phyloP scores from a whole-genome alignment of 768 basidiomycete species.

The Lepiota venenata region DNA sequence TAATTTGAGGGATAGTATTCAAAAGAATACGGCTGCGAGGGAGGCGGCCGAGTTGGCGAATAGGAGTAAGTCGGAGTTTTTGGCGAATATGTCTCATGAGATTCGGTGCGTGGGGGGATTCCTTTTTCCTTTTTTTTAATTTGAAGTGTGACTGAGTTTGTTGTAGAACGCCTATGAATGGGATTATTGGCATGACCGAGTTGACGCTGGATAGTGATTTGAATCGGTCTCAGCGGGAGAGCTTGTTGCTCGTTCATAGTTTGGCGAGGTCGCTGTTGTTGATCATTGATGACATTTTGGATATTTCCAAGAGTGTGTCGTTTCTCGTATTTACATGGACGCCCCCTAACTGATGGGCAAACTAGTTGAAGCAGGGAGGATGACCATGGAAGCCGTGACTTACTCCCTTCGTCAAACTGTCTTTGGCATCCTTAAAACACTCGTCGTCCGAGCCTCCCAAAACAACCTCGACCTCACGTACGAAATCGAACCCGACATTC shows the following conservation, averaged over 20 bases:
- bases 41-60: conserved; percentile 99
- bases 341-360: too few species aligned
- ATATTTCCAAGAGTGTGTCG: conserved; percentile 96
- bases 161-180: conserved; percentile 97
- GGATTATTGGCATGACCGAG: conserved; percentile 99
- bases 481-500: conserved; percentile 93
- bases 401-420: conserved; percentile 97
- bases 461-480: conserved; percentile 96
- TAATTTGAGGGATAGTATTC: conserved; percentile 92
- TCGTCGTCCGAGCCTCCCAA: conserved; percentile 96
- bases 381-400: conserved; percentile 99
- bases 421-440: conserved; percentile 95
- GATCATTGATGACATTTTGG: conserved; percentile 99
- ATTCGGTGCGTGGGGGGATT: conserved; percentile 79
- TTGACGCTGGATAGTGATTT: conserved; percentile 95
- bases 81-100: conserved; percentile 98
- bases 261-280: conserved; percentile 88
- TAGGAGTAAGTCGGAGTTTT: conserved; percentile 93
- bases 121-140: neutral
- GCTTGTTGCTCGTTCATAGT: conserved; percentile 91
- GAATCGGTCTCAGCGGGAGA: conserved; percentile 92
- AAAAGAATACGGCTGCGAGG: conserved; percentile 97
- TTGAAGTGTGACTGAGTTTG: neutral
- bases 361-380: conserved; percentile 96
- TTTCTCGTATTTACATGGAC: too few species aligned